These are phyloP conservation scores for Geranium brycei DNA, from an alignment of 345 rosid genomes.

Conservation along the genomic window DNA sequence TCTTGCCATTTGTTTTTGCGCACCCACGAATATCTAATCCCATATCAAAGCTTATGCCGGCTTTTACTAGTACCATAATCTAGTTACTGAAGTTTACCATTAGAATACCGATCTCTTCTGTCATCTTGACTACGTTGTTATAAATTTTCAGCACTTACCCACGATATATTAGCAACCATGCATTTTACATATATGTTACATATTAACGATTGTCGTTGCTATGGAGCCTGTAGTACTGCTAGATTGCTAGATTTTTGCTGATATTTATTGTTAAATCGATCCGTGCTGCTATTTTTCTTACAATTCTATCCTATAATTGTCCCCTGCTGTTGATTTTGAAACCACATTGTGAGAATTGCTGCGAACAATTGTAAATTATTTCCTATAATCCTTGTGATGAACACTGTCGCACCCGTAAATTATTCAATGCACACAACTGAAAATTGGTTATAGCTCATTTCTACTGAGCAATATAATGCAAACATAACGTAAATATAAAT, in stretches of 20 bases:
- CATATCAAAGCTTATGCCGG: neutral
- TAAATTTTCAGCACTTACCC: neutral
- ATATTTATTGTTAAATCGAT: too few relatives aligned
- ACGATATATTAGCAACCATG: too few relatives aligned
- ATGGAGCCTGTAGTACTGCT: neutral
- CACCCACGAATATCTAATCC: neutral
- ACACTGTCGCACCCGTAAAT: neutral
- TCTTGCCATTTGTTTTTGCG: neutral
- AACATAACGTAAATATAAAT: too few relatives aligned
- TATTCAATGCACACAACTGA: too few relatives aligned
- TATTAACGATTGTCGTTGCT: neutral
- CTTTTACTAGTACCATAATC: neutral
- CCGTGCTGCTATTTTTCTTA: too few relatives aligned
- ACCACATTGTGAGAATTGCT: too few relatives aligned
- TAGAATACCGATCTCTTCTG: neutral
- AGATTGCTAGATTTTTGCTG: neutral
- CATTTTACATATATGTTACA: too few relatives aligned
- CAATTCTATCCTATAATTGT: too few relatives aligned
- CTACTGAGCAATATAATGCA: too few relatives aligned
- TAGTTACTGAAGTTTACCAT: neutral
- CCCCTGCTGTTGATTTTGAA: too few relatives aligned
- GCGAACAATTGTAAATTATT: neutral
- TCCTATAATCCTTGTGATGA: neutral
- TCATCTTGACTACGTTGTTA: neutral
- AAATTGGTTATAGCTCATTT: too few relatives aligned